A percentile compares a stretch with the other conserved stretches of the same genome.
Conservation (phyloP, 1,139 yeast genomes). For the Magnusiomyces ingens region DNA sequence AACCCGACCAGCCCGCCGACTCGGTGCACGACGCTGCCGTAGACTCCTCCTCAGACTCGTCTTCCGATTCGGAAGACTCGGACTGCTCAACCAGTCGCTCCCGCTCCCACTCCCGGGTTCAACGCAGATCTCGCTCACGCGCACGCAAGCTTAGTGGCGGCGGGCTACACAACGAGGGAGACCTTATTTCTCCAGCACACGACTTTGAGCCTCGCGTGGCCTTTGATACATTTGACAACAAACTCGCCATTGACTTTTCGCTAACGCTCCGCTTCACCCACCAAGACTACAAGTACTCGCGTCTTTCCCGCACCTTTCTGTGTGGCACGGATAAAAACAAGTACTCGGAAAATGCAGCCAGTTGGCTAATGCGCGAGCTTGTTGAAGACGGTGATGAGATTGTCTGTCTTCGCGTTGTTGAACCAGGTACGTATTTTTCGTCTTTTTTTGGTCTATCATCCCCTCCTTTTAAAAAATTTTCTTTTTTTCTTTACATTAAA, state of each 20-base stretch:
- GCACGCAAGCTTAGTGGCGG: not conserved
- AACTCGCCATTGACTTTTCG: constrained; percentile 37
- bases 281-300: constrained; percentile 45
- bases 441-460: not conserved
- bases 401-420: constrained; percentile 53
- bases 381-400: constrained; percentile 59
- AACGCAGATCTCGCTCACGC: constrained; percentile 1
- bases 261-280: constrained; percentile 52
- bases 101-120: not conserved
- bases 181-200: constrained; percentile 14
- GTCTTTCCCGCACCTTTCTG: constrained; percentile 56
- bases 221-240: constrained; percentile 48
- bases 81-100: not conserved
- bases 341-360: constrained; percentile 53
- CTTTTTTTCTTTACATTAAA: not conserved
- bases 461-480: not conserved
- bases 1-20: not conserved
- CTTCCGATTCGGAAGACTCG: too few species aligned
- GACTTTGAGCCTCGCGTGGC: constrained; percentile 38
- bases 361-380: constrained; percentile 62
- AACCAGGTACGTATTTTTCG: constrained; percentile 27
- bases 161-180: not conserved
- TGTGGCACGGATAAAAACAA: constrained; percentile 55
- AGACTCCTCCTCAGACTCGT: too few species aligned
- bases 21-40: not conserved